Evolutionary conservation across 345 rosid species (phyloP), one percentile per base, ranked within the genome.

Genomic region (Boechera stricta): DNA sequence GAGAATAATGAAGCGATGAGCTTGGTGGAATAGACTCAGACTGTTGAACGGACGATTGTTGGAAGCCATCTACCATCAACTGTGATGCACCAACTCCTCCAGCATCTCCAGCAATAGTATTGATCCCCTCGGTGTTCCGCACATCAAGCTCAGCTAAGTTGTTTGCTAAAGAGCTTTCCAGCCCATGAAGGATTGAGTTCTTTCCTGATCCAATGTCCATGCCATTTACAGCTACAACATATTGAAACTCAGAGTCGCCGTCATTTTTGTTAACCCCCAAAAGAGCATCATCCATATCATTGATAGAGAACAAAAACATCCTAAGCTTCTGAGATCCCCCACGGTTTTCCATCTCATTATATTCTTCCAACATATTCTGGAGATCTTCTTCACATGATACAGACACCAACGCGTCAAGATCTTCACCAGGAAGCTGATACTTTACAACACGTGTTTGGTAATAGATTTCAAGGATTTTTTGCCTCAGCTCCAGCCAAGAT

Each of bases 391-490:
- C 90, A 67, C 90, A 88, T 10, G 97, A 86, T 64, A 93, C 92
- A 81, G 98, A 93, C 69, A 93, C 92, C 85, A 93, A 84, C 4
- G 98, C 92, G 67, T 93, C 98, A 69, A 93, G 88, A 76, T 93
- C 97, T 85, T 93, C 98, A 21, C 95, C 98, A 75, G 97, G 98
- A 81, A 93, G 97, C 79, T 93, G 98, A 81, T 93, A 93, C 81
- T 89, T 93, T 7, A 91, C 86, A 54, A 85, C 84, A 69, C 80
- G 83, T 81, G 90, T 64, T 78, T 87, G 90, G 49, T 81, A 77
- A 83, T 87, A 91, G 54, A 93, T 87, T 21, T 81, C 82, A 74
- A 88, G 71, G 63, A 85, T 74, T 83, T 84, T 93, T 73, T 84
- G 89, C 80, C 77, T 82, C 21, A 93, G 90, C 70, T 81, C 89